phyloP scores from a whole-genome alignment of 768 basidiomycete genomes.

The Infundibulicybe gibba region DNA sequence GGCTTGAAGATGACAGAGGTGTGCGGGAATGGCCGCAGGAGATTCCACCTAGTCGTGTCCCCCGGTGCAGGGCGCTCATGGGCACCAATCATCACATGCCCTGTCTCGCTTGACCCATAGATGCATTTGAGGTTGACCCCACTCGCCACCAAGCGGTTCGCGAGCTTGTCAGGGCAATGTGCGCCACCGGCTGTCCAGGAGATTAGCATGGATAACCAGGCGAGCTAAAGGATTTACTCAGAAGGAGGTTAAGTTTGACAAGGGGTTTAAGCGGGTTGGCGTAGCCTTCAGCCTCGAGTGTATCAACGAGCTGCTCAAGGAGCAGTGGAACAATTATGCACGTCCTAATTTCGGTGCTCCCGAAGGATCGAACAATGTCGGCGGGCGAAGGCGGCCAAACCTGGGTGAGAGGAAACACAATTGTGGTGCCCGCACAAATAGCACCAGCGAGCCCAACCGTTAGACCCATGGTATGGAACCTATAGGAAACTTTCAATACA shows the following conservation, averaged over 20 bases:
- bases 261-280: constrained; percentile 1
- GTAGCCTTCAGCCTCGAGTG: constrained; percentile 1
- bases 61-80: constrained; percentile 3
- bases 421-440: constrained; percentile 7
- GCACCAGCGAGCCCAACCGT: constrained; percentile 7
- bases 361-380: constrained; percentile 8
- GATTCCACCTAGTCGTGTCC: constrained; percentile 2
- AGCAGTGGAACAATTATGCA: constrained; percentile 8
- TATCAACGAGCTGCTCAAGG: constrained; percentile 4
- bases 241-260: constrained; percentile 2
- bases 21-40: constrained; percentile 7
- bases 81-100: constrained; percentile 9
- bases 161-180: constrained; percentile 8
- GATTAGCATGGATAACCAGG: background rate
- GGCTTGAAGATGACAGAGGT: constrained; percentile 9
- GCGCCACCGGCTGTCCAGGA: constrained; percentile 7
- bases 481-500: background rate
- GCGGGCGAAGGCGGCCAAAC: constrained; percentile 11
- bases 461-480: constrained; percentile 9
- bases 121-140: constrained; percentile 8
- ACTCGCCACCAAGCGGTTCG: constrained; percentile 1
- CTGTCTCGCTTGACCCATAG: constrained; percentile 9
- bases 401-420: constrained; percentile 8
- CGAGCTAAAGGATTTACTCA: background rate
- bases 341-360: background rate